A percentile compares a stretch with the other conserved stretches of the same genome.
Conservation (phyloP, 169 alveolate species). For the Plasmodium fragile region DNA sequence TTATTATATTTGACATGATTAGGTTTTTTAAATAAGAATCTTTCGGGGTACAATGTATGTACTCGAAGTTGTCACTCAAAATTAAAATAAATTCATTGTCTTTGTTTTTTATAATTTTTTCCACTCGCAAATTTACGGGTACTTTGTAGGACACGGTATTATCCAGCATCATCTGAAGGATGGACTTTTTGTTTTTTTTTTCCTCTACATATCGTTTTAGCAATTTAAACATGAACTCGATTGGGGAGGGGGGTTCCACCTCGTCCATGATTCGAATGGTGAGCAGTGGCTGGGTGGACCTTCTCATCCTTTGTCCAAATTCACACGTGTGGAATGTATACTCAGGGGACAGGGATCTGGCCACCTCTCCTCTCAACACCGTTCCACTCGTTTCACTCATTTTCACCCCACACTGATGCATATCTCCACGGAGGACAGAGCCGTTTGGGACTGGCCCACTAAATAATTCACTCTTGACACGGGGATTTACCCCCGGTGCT, state of each 20-base stretch:
- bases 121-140: slow-evolving; percentile 65
- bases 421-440: no score
- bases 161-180: slow-evolving; percentile 56
- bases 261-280: slow-evolving; percentile 41
- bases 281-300: not conserved
- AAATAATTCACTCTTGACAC: not conserved
- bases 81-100: slow-evolving; percentile 8
- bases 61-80: slow-evolving; percentile 75
- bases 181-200: slow-evolving; percentile 43
- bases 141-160: slow-evolving; percentile 12
- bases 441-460: no score
- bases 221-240: slow-evolving; percentile 53
- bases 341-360: not conserved
- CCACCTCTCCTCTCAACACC: not conserved
- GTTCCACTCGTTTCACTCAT: no score
- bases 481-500: not conserved
- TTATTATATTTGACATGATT: slow-evolving; percentile 26
- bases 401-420: no score
- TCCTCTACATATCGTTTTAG: slow-evolving; percentile 65
- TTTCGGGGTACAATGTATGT: slow-evolving; percentile 40
- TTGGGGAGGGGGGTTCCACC: slow-evolving; percentile 60
- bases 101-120: slow-evolving; percentile 18
- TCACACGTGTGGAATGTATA: not conserved
- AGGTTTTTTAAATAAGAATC: slow-evolving; percentile 35
- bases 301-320: not conserved